Evolutionary conservation across 2,329 filamentous ascomycete species (phyloP).

Genomic region (Phaeomoniella chlamydospora): DNA sequence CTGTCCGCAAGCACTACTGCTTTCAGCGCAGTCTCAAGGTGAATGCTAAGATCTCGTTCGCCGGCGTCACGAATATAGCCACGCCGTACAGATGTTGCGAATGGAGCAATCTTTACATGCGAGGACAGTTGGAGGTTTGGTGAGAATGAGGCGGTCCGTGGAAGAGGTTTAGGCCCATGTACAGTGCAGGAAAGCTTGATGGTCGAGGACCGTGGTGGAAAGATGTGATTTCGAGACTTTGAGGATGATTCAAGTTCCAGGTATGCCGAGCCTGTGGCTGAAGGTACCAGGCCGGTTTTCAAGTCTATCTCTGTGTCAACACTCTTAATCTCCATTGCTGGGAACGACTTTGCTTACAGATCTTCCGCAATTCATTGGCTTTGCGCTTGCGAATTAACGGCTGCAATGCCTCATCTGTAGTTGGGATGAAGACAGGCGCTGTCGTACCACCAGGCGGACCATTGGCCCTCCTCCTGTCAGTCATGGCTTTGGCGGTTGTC

Average conservation of each 20-base stretch:
- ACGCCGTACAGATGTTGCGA: slow-evolving; percentile 67
- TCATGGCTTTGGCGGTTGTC: slow-evolving; percentile 42
- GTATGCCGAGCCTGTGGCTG: slow-evolving; percentile 81
- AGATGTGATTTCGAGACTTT: slow-evolving; percentile 22
- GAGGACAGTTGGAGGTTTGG: slow-evolving; percentile 84
- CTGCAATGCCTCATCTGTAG: slow-evolving; percentile 30
- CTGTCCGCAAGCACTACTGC: slow-evolving; percentile 84
- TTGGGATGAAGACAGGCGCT: slow-evolving; percentile 53
- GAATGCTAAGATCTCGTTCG: slow-evolving; percentile 79
- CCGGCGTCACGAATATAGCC: slow-evolving; percentile 75
- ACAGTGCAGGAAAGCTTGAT: slow-evolving; percentile 89
- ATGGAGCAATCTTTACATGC: slow-evolving; percentile 92
- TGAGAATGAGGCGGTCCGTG: slow-evolving; percentile 79
- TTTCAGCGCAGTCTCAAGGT: slow-evolving; percentile 78
- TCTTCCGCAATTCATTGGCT: slow-evolving; percentile 62
- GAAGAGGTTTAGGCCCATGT: slow-evolving; percentile 81
- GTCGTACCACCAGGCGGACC: slow-evolving; percentile 65
- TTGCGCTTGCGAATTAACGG: slow-evolving; percentile 43
- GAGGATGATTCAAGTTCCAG: slow-evolving; percentile 34
- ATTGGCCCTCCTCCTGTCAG: slow-evolving; percentile 81
- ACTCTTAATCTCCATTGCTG: neutral
- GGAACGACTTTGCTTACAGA: slow-evolving; percentile 46
- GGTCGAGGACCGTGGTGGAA: slow-evolving; percentile 43
- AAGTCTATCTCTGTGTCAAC: slow-evolving; percentile 50
- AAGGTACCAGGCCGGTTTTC: slow-evolving; percentile 82